Conservation (phyloP, 2,329 filamentous ascomycete species). For the Colletotrichum noveboracense region DNA sequence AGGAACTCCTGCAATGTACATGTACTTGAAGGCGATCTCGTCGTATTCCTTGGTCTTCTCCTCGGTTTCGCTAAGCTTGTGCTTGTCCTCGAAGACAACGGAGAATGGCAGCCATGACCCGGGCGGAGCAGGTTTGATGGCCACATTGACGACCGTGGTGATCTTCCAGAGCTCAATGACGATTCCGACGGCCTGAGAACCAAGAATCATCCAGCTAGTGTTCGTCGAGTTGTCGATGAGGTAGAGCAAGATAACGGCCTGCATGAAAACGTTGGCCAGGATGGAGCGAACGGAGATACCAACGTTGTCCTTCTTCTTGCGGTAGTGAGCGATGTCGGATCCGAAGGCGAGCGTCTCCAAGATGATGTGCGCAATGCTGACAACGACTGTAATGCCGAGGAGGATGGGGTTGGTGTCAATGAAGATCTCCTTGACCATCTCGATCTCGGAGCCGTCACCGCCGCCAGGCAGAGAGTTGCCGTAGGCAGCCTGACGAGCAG, state of each 20-base stretch:
- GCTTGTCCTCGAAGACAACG: slow-evolving; percentile 92
- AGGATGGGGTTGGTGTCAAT: slow-evolving; percentile 94
- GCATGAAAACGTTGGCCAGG: slow-evolving; percentile 97
- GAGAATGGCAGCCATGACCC: slow-evolving; percentile 79
- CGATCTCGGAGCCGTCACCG: slow-evolving; percentile 91
- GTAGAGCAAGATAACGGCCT: slow-evolving; percentile 93
- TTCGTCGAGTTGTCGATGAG: slow-evolving; percentile 96
- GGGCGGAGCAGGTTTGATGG: slow-evolving; percentile 71
- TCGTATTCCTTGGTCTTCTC: slow-evolving; percentile 99
- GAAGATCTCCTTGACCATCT: slow-evolving; percentile 95
- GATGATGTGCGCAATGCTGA: slow-evolving; percentile 89
- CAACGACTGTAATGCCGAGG: slow-evolving; percentile 81
- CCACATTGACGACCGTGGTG: slow-evolving; percentile 91
- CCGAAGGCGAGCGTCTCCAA: slow-evolving; percentile 97
- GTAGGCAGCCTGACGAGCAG: slow-evolving; percentile 76
- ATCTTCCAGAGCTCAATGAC: slow-evolving; percentile 85
- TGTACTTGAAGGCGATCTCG: slow-evolving; percentile 95
- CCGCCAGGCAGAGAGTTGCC: slow-evolving; percentile 75
- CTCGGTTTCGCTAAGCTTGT: slow-evolving; percentile 92
- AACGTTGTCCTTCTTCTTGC: slow-evolving; percentile 99
- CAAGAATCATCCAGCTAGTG: slow-evolving; percentile 98
- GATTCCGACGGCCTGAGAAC: slow-evolving; percentile 85
- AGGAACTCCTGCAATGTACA: slow-evolving; percentile 91
- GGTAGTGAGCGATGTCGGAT: slow-evolving; percentile 96
- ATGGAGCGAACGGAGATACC: slow-evolving; percentile 97